A percentile compares a stretch with the other conserved stretches of the same genome.
Conservation (phyloP, 208 protist species). For the Acanthamoeba healyi region DNA sequence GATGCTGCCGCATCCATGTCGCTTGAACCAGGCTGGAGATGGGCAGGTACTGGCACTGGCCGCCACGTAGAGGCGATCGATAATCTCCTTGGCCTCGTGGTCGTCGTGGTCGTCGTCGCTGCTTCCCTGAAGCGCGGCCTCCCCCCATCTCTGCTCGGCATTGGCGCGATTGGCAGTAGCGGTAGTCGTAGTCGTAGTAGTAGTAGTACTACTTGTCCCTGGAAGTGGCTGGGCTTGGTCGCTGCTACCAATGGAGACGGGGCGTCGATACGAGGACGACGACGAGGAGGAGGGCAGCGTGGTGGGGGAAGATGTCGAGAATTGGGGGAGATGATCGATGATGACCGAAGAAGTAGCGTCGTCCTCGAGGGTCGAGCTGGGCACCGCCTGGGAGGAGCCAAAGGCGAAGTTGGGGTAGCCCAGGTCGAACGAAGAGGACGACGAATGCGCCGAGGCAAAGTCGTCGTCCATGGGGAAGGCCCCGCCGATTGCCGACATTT, state of each 20-base stretch:
- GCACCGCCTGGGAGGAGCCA: neutral
- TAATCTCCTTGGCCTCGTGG: neutral
- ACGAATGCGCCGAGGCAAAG: neutral
- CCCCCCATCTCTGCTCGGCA: too few relatives aligned
- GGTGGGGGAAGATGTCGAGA: neutral
- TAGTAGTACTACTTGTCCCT: too few relatives aligned
- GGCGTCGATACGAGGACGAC: too few relatives aligned
- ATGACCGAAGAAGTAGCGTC: too few relatives aligned
- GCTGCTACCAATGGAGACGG: too few relatives aligned
- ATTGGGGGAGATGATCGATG: neutral
- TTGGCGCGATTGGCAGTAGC: too few relatives aligned
- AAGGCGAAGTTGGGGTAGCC: neutral
- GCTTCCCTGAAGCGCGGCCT: neutral
- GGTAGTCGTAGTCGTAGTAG: too few relatives aligned
- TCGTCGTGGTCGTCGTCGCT: too few relatives aligned
- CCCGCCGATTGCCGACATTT: neutral
- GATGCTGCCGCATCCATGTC: neutral
- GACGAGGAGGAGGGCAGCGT: too few relatives aligned
- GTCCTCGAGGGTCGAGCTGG: neutral
- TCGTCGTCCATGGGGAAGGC: neutral
- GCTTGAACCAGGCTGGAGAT: conserved; percentile 1
- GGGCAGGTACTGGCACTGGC: neutral
- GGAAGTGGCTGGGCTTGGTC: too few relatives aligned
- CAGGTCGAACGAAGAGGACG: neutral
- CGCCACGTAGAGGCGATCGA: neutral